Evolutionary conservation across 345 rosid species (phyloP).

Genomic region (Fremontodendron californicum): DNA sequence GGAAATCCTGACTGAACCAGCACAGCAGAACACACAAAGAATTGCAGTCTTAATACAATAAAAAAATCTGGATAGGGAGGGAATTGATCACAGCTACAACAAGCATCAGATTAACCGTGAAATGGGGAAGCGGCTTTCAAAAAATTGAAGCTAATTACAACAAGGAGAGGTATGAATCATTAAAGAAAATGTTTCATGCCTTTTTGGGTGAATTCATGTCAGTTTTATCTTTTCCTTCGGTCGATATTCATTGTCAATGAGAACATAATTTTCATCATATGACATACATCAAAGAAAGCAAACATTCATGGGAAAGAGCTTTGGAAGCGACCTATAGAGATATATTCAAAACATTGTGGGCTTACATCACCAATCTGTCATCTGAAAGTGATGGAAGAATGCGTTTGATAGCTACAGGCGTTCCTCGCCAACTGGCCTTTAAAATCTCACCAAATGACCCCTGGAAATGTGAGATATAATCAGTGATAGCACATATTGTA

Average conservation of each 20-base stretch:
- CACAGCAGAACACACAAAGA: constrained; percentile 16
- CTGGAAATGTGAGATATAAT: constrained; percentile 36
- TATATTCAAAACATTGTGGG: constrained; percentile 7
- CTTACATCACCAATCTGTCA: constrained; percentile 98
- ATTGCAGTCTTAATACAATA: not conserved
- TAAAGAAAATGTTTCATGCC: not conserved
- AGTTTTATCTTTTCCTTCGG: not conserved
- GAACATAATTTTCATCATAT: not conserved
- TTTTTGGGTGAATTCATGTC: not conserved
- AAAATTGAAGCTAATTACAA: not conserved
- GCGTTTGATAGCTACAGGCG: constrained; percentile 95
- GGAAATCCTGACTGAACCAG: constrained; percentile 92
- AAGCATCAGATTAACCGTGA: constrained; percentile 8
- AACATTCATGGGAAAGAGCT: not conserved
- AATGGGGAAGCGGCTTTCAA: not conserved
- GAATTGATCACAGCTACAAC: constrained; percentile 5
- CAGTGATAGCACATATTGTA: constrained; percentile 18
- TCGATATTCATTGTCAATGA: constrained; percentile 8
- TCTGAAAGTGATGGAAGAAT: constrained; percentile 97
- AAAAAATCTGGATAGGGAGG: not conserved
- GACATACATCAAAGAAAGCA: constrained; percentile 1
- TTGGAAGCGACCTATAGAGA: not conserved
- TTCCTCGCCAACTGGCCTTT: constrained; percentile 96
- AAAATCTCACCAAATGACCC: constrained; percentile 99
- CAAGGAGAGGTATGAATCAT: not conserved